Evolutionary conservation across 2,329 filamentous ascomycete species (phyloP).

Genomic region (Pseudocercospora fuligena): DNA sequence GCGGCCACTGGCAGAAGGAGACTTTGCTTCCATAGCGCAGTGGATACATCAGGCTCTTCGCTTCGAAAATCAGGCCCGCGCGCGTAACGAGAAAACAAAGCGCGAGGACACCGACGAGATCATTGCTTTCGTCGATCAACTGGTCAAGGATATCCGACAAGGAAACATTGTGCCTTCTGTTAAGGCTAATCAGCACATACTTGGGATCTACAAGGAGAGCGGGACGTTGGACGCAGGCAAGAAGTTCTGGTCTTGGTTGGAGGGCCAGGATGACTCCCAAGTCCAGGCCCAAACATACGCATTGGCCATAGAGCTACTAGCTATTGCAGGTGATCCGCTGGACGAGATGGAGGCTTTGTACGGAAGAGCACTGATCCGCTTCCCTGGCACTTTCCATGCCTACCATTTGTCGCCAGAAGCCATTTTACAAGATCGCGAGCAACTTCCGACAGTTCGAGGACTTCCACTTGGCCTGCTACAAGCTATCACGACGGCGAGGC

Average conservation of each 20-base stretch:
- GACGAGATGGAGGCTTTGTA: constrained; percentile 53
- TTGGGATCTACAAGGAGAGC: constrained; percentile 54
- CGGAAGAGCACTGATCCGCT: constrained; percentile 50
- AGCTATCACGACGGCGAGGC: constrained; percentile 54
- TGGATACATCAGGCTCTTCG: constrained; percentile 22
- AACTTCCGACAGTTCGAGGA: constrained; percentile 39
- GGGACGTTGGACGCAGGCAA: constrained; percentile 38
- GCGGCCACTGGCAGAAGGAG: constrained; percentile 21
- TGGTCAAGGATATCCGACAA: constrained; percentile 47
- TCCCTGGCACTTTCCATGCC: constrained; percentile 52
- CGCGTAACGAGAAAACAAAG: background rate
- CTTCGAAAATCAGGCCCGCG: constrained; percentile 14
- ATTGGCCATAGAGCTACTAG: constrained; percentile 55
- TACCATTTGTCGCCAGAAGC: constrained; percentile 55
- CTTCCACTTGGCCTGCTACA: constrained; percentile 52
- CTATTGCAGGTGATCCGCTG: constrained; percentile 47
- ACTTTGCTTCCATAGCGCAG: constrained; percentile 26
- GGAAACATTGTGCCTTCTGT: constrained; percentile 44
- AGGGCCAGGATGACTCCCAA: constrained; percentile 47
- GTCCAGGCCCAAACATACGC: constrained; percentile 53
- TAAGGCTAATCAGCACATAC: constrained; percentile 51
- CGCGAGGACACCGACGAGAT: constrained; percentile 28
- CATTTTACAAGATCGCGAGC: constrained; percentile 50
- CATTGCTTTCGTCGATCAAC: constrained; percentile 41
- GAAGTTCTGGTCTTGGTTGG: constrained; percentile 56